Conservation (phyloP, 192 early-diverging fungal genomes). For the Chytriomyces sp. region DNA sequence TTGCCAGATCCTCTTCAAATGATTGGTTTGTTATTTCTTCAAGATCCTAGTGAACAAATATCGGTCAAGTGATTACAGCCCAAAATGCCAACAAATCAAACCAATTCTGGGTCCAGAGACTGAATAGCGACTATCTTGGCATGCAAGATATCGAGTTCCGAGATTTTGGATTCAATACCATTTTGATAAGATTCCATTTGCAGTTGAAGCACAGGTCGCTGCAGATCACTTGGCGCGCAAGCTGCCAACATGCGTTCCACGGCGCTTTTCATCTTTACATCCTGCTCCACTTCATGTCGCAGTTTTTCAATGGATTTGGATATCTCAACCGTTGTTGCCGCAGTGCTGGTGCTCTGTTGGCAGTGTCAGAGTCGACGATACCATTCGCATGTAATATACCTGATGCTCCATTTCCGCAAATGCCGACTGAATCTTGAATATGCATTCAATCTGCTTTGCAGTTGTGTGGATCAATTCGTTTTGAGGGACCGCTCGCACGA, state of each 20-base stretch:
- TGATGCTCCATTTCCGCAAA: background rate
- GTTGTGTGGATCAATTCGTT: conserved; percentile 59
- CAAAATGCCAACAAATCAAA: background rate
- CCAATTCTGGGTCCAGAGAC: background rate
- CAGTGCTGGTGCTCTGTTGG: conserved; percentile 9
- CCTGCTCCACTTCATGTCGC: conserved; percentile 43
- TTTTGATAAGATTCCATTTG: conserved; percentile 44
- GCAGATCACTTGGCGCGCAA: conserved; percentile 35
- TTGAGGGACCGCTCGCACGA: conserved; percentile 44
- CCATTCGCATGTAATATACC: background rate
- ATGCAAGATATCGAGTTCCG: conserved; percentile 37
- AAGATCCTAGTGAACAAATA: background rate
- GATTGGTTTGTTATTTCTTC: conserved; percentile 4
- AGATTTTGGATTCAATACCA: conserved; percentile 29
- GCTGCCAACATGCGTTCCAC: conserved; percentile 45
- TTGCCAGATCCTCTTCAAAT: conserved; percentile 37
- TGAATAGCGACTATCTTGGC: background rate
- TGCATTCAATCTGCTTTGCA: conserved; percentile 52
- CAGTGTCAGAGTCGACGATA: background rate
- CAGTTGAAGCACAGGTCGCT: conserved; percentile 26
- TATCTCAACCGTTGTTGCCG: conserved; percentile 11
- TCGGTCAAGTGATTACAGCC: background rate
- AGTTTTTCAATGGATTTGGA: conserved; percentile 41
- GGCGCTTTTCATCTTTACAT: conserved; percentile 50
- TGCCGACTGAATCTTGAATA: conserved; percentile 51